These are phyloP conservation scores for Penicillium crystallinum DNA, from an alignment of 495 filamentous ascomycete genomes.

Conservation along the genomic window DNA sequence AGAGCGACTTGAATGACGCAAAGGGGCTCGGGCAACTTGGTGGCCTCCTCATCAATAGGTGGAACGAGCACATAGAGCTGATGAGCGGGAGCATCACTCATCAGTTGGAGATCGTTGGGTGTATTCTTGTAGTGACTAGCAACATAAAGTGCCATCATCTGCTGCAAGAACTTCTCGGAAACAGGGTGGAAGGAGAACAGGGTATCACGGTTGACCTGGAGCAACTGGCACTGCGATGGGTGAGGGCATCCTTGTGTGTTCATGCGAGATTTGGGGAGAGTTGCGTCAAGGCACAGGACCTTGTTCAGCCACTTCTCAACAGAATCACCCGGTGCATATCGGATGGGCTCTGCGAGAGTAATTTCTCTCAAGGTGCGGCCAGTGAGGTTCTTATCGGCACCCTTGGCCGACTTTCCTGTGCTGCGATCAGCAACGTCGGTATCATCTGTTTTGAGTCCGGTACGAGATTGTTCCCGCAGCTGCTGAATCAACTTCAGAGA, in stretches of 20 bases:
- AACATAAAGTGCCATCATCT: conserved; percentile 98
- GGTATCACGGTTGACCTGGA: conserved; percentile 93
- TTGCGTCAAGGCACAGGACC: conserved; percentile 89
- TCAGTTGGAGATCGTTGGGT: conserved; percentile 94
- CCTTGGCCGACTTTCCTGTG: conserved; percentile 62
- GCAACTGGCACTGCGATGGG: conserved; percentile 81
- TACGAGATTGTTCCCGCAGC: conserved; percentile 84
- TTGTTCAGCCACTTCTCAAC: conserved; percentile 97
- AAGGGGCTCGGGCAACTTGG: conserved; percentile 83
- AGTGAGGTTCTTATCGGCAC: conserved; percentile 54
- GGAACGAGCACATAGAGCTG: conserved; percentile 94
- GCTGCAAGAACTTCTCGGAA: conserved; percentile 94
- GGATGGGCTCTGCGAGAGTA: conserved; percentile 86
- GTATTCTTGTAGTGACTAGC: conserved; percentile 98
- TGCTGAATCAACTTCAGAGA: conserved; percentile 97
- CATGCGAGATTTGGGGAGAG: conserved; percentile 69
- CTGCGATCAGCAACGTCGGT: conserved; percentile 67
- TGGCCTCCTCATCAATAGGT: conserved; percentile 70
- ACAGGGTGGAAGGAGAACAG: conserved; percentile 97
- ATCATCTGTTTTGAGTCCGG: conserved; percentile 49
- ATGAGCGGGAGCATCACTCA: conserved; percentile 96
- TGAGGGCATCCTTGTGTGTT: conserved; percentile 80
- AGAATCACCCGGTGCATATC: conserved; percentile 83
- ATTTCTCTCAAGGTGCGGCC: conserved; percentile 87
- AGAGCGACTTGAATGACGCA: conserved; percentile 93